A percentile compares a stretch with the other conserved stretches of the same genome.
These are phyloP conservation scores for Xylariaceae sp. DNA, from an alignment of 2,329 filamentous ascomycete species.

Conservation along the genomic window DNA sequence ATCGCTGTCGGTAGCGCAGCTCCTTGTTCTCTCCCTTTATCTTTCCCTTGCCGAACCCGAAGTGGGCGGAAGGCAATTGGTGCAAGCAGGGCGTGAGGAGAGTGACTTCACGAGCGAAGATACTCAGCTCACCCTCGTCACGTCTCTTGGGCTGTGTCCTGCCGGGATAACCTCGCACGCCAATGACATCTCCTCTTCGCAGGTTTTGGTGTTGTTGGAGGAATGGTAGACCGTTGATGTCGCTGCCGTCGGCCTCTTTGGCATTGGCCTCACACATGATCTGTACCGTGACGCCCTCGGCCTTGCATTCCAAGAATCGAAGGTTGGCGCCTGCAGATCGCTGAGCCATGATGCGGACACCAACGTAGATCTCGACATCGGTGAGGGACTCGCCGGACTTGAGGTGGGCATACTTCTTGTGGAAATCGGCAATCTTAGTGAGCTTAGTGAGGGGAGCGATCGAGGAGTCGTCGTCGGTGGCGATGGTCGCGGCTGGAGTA, in stretches of 20 bases:
- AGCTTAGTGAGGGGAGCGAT: no score
- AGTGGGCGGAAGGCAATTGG: conserved; percentile 84
- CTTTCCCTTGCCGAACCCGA: conserved; percentile 58
- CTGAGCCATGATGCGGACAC: conserved; percentile 85
- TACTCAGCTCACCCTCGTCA: conserved; percentile 84
- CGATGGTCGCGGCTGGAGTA: no score
- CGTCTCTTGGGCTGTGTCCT: conserved; percentile 88
- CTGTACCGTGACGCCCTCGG: conserved; percentile 68
- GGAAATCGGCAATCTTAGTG: conserved; percentile 77
- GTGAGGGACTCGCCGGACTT: conserved; percentile 83
- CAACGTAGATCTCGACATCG: conserved; percentile 71
- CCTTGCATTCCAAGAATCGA: conserved; percentile 76
- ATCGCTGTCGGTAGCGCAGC: conserved; percentile 86
- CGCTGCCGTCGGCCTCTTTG: conserved; percentile 41
- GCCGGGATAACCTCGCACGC: conserved; percentile 78
- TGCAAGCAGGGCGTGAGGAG: conserved; percentile 90
- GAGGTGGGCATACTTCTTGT: conserved; percentile 71
- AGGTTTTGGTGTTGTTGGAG: conserved; percentile 86
- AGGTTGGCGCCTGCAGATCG: conserved; percentile 79
- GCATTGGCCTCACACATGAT: conserved; percentile 74
- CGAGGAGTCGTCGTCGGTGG: no score
- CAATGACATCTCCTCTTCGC: conserved; percentile 88
- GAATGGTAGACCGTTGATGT: conserved; percentile 69
- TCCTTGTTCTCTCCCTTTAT: conserved; percentile 70
- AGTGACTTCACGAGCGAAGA: conserved; percentile 82